Conservation (phyloP, 2,329 filamentous ascomycete species). For the Colletotrichum karsti region DNA sequence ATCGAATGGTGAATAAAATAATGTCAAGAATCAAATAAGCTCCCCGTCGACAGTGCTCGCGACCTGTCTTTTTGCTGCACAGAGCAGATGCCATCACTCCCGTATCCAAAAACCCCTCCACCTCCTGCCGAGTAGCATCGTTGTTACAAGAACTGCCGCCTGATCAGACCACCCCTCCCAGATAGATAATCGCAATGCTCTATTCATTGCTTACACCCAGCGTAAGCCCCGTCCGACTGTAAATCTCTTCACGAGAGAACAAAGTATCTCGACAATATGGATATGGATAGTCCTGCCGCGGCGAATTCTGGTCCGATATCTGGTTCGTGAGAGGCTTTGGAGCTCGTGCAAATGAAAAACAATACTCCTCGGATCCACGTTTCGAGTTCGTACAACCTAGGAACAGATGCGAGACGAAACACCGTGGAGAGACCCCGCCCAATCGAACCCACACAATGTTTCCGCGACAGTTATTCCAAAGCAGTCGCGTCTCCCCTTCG, state of each 20-base stretch:
- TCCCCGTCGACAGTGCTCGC: conserved; percentile 13
- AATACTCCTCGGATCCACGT: conserved; percentile 23
- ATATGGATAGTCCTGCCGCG: background rate
- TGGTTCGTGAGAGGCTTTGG: background rate
- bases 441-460: conserved; percentile 21
- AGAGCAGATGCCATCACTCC: background rate
- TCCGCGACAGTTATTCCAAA: conserved; percentile 25
- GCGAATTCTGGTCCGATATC: background rate
- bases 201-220: conserved; percentile 19
- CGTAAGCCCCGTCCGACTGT: conserved; percentile 13
- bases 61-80: conserved; percentile 1
- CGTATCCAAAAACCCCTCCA: conserved; percentile 9
- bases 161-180: conserved; percentile 8
- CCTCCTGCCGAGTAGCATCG: background rate
- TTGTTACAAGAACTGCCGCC: conserved; percentile 7
- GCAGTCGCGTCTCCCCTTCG: conserved; percentile 18
- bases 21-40: conserved; percentile 15
- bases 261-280: background rate
- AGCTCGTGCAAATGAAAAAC: conserved; percentile 14
- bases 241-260: background rate
- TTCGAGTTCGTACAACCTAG: conserved; percentile 22
- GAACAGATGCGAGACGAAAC: conserved; percentile 26
- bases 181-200: background rate
- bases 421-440: conserved; percentile 19
- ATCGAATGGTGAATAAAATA: background rate